Evolutionary conservation across 352 stramenopile species (phyloP).

Genomic region (Phytophthora chlamydospora): DNA sequence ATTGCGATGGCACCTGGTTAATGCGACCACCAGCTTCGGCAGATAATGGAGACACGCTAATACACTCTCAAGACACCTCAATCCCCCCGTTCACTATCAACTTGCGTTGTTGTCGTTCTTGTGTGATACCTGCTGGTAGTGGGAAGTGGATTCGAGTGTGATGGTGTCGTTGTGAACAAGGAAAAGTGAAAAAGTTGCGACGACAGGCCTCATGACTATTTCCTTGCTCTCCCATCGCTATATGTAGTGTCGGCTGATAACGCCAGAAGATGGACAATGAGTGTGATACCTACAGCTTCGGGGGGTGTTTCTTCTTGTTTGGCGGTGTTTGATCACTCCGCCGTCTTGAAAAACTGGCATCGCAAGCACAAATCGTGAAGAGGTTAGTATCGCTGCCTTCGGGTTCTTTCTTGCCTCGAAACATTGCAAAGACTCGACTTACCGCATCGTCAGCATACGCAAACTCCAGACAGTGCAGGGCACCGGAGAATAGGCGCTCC

Average conservation of each 20-base stretch:
- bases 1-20: conserved; percentile 94
- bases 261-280: conserved; percentile 26
- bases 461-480: conserved; percentile 73
- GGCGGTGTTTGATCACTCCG: conserved; percentile 23
- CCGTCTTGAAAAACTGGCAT: conserved; percentile 50
- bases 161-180: too few species aligned
- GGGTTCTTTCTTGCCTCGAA: background rate
- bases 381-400: too few species aligned
- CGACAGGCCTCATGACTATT: conserved; percentile 23
- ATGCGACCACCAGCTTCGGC: conserved; percentile 70
- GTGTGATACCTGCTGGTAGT: too few species aligned
- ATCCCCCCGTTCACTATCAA: conserved; percentile 1
- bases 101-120: background rate
- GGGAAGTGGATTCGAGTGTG: too few species aligned
- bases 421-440: conserved; percentile 15
- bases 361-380: conserved; percentile 5
- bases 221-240: conserved; percentile 16
- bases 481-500: conserved; percentile 67
- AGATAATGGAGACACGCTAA: conserved; percentile 16
- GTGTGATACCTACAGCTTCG: conserved; percentile 26
- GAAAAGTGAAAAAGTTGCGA: conserved; percentile 17
- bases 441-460: conserved; percentile 78
- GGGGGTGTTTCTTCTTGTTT: conserved; percentile 1
- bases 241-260: conserved; percentile 17
- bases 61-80: conserved; percentile 31